phyloP scores from a whole-genome alignment of 2,329 filamentous ascomycete genomes.

The Parastagonospora nodorum region DNA sequence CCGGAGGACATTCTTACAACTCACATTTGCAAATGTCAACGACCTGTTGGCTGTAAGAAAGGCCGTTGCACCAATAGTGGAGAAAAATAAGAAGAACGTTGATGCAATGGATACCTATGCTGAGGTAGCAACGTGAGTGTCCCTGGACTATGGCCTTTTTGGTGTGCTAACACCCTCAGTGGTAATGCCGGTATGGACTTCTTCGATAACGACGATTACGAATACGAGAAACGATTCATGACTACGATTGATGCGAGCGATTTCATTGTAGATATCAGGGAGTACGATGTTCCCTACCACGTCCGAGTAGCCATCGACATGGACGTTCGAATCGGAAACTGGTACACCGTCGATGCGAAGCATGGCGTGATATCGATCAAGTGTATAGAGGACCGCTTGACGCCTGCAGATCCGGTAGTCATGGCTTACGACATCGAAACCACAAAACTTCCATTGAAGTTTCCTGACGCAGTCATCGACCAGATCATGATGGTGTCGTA shows the following conservation, averaged over 20 bases:
- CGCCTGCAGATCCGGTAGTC: constrained; percentile 93
- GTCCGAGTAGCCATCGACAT: constrained; percentile 97
- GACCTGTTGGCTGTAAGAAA: constrained; percentile 85
- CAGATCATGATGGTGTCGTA: constrained; percentile 99
- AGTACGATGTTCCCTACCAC: constrained; percentile 99
- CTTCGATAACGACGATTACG: constrained; percentile 83
- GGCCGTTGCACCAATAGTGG: constrained; percentile 85
- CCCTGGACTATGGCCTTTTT: background rate
- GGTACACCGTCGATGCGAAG: constrained; percentile 95
- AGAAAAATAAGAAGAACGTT: constrained; percentile 95
- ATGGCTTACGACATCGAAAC: constrained; percentile 99
- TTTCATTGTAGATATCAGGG: constrained; percentile 96
- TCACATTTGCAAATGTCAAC: constrained; percentile 84
- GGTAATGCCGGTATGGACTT: constrained; percentile 86
- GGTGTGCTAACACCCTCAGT: constrained; percentile 50
- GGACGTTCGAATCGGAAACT: constrained; percentile 94
- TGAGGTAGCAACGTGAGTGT: constrained; percentile 81
- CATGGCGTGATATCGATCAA: constrained; percentile 84
- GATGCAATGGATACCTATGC: constrained; percentile 98
- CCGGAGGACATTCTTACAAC: constrained; percentile 81
- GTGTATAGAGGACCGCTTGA: constrained; percentile 84
- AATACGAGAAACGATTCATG: constrained; percentile 79
- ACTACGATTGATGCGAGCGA: constrained; percentile 88
- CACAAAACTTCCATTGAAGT: constrained; percentile 92
- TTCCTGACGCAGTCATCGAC: constrained; percentile 91